phyloP scores from a whole-genome alignment of 192 early-diverging fungal genomes.

The Chytriomyces sp. region DNA sequence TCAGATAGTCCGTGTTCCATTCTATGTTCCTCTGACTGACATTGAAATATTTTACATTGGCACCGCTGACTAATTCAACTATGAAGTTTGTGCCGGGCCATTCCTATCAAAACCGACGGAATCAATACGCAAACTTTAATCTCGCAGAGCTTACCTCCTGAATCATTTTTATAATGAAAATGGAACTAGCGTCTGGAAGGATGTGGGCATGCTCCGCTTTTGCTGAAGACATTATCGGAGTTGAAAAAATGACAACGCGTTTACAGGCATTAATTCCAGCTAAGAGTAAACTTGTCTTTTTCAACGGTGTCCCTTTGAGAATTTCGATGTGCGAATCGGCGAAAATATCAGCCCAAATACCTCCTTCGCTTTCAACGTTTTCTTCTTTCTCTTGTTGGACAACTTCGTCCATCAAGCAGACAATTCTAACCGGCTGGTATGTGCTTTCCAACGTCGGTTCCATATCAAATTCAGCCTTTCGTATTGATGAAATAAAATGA shows the following conservation, averaged over 20 bases:
- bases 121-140: background rate
- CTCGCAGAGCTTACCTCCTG: conserved; percentile 35
- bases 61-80: conserved; percentile 50
- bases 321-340: conserved; percentile 34
- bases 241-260: conserved; percentile 51
- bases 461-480: conserved; percentile 13
- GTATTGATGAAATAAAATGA: conserved; percentile 49
- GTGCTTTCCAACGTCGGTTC: background rate
- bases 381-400: background rate
- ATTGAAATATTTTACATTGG: conserved; percentile 53
- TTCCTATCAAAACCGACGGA: conserved; percentile 36
- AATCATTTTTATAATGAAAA: conserved; percentile 59
- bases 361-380: conserved; percentile 11
- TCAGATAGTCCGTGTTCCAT: conserved; percentile 50
- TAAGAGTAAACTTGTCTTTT: conserved; percentile 39
- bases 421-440: conserved; percentile 21
- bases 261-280: conserved; percentile 42
- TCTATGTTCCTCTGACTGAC: conserved; percentile 22
- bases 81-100: conserved; percentile 47
- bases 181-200: conserved; percentile 50
- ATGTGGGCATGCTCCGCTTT: conserved; percentile 19
- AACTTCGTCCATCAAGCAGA: conserved; percentile 41
- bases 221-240: conserved; percentile 22
- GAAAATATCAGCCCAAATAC: conserved; percentile 48
- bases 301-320: conserved; percentile 46